These are phyloP conservation scores for Candida buenavistaensis DNA, from an alignment of 1,139 yeast species.

Conservation along the genomic window DNA sequence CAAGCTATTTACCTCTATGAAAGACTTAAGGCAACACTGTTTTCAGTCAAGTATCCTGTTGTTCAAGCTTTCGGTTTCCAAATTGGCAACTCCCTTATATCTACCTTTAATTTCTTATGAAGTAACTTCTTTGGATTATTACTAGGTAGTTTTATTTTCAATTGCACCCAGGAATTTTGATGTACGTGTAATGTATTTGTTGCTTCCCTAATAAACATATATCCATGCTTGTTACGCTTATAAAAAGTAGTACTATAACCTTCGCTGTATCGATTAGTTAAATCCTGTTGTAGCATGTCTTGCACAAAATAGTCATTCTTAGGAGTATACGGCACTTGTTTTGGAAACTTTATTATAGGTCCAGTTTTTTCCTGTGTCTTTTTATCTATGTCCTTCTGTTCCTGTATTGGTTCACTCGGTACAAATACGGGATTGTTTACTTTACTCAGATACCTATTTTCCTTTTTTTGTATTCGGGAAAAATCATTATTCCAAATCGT, in stretches of 20 bases:
- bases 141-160: slow-evolving; percentile 23
- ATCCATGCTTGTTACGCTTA: slow-evolving; percentile 35
- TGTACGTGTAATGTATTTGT: slow-evolving; percentile 20
- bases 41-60: neutral
- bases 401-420: slow-evolving; percentile 15
- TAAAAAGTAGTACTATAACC: slow-evolving; percentile 31
- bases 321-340: slow-evolving; percentile 7
- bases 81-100: slow-evolving; percentile 26
- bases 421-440: slow-evolving; percentile 27
- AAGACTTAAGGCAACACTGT: neutral
- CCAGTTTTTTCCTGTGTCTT: neutral
- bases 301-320: slow-evolving; percentile 7
- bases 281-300: slow-evolving; percentile 6
- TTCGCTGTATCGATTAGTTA: slow-evolving; percentile 9
- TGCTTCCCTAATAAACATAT: slow-evolving; percentile 40
- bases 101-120: slow-evolving; percentile 26
- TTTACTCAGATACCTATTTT: slow-evolving; percentile 23
- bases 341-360: slow-evolving; percentile 7
- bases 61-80: slow-evolving; percentile 27
- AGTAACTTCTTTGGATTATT: slow-evolving; percentile 3
- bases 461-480: slow-evolving; percentile 1
- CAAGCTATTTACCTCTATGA: neutral
- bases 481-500: slow-evolving; percentile 5
- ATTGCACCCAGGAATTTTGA: slow-evolving; percentile 30
- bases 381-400: no score